Evolutionary conservation across 2,329 filamentous ascomycete species (phyloP).

Genomic region (Chaetomium globosum): DNA sequence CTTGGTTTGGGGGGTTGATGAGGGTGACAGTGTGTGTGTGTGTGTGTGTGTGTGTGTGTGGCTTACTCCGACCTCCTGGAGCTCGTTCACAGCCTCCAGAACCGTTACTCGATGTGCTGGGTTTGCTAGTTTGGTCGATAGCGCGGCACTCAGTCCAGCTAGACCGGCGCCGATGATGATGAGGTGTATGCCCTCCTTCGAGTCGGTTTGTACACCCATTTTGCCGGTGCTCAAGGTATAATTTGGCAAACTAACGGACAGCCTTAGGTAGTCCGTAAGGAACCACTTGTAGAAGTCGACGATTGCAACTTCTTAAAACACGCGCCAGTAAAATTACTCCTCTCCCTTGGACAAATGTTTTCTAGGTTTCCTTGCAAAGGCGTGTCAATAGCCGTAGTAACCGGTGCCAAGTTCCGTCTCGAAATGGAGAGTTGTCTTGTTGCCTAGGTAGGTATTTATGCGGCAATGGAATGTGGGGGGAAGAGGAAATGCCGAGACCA

Average conservation of each 20-base stretch:
- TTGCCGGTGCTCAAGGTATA: background rate
- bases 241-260: background rate
- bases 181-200: conserved; percentile 32
- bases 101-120: conserved; percentile 38
- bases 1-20: background rate
- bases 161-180: conserved; percentile 42
- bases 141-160: conserved; percentile 41
- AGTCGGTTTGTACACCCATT: conserved; percentile 8
- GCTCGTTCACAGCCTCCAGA: conserved; percentile 35
- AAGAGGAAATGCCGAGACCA: background rate
- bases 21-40: background rate
- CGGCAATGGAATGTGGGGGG: conserved; percentile 1
- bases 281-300: background rate
- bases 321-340: background rate
- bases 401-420: background rate
- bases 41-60: background rate
- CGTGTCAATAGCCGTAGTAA: background rate
- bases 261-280: background rate
- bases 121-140: conserved; percentile 39
- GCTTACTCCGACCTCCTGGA: conserved; percentile 35
- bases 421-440: too few species aligned
- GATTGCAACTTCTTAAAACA: background rate
- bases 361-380: background rate
- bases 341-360: background rate
- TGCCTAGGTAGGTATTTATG: background rate